A percentile compares a stretch with the other conserved stretches of the same genome.
These are phyloP conservation scores for Pseudogymnoascus sp. DNA, from an alignment of 2,329 filamentous ascomycete genomes.

Conservation along the genomic window DNA sequence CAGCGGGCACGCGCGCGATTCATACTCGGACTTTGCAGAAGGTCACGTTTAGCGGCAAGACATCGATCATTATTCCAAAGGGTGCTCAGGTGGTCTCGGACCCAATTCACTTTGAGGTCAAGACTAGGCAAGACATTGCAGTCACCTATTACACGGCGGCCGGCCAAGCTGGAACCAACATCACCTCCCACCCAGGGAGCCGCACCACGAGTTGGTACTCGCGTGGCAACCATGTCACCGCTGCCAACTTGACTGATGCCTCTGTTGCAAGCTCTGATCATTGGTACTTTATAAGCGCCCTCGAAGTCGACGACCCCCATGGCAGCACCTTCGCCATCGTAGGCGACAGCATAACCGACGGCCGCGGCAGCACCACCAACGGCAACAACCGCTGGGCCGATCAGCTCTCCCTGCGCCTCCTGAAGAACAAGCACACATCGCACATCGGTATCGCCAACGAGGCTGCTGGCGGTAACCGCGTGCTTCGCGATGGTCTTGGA, in stretches of 20 bases:
- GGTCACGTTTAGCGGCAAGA: constrained; percentile 47
- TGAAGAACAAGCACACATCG: constrained; percentile 30
- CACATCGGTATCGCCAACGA: constrained; percentile 47
- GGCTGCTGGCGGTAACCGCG: constrained; percentile 54
- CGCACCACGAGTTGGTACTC: constrained; percentile 48
- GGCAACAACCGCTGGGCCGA: constrained; percentile 46
- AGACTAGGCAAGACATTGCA: constrained; percentile 40
- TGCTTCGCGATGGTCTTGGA: constrained; percentile 50
- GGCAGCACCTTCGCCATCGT: constrained; percentile 44
- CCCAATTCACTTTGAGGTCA: constrained; percentile 43
- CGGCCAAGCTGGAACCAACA: constrained; percentile 44
- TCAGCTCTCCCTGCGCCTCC: constrained; percentile 37
- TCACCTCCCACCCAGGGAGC: constrained; percentile 54
- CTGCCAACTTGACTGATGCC: constrained; percentile 32
- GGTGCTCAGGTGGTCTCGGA: constrained; percentile 51
- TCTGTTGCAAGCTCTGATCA: constrained; percentile 30
- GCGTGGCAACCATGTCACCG: constrained; percentile 41
- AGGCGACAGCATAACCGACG: constrained; percentile 60
- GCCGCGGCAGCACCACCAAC: constrained; percentile 50
- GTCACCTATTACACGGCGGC: constrained; percentile 49
- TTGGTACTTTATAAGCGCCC: constrained; percentile 51
- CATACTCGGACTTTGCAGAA: constrained; percentile 38
- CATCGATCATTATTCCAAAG: constrained; percentile 40
- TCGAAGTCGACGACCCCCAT: constrained; percentile 44
- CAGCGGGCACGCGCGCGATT: constrained; percentile 42